These are phyloP conservation scores for Sonneratia caseolaris DNA, from an alignment of 345 rosid genomes.

Conservation along the genomic window DNA sequence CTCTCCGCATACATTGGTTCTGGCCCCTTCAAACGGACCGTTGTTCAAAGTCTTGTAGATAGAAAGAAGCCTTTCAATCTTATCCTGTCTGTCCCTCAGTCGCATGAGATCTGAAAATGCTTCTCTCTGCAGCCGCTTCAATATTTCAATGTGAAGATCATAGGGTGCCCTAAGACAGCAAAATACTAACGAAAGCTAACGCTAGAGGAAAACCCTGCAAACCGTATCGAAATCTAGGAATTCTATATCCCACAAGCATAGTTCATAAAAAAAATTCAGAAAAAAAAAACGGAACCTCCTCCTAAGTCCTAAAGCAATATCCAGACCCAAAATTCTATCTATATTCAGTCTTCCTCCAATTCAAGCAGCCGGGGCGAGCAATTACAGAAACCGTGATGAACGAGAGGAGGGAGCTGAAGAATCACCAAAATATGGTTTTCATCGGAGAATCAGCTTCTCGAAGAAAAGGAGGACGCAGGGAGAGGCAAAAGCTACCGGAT, in stretches of 20 bases:
- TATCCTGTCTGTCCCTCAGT: constrained; percentile 80
- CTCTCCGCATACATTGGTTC: constrained; percentile 58
- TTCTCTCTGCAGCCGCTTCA: constrained; percentile 85
- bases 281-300: background rate
- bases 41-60: constrained; percentile 37
- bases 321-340: background rate
- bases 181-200: background rate
- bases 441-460: no score
- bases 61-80: constrained; percentile 56
- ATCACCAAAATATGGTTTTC: no score
- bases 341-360: background rate
- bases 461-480: no score
- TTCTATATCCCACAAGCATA: background rate
- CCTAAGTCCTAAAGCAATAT: background rate
- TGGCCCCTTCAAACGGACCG: constrained; percentile 50
- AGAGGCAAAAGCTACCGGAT: constrained; percentile 38
- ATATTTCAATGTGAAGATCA: constrained; percentile 62
- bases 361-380: background rate
- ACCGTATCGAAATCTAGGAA: background rate
- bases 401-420: background rate
- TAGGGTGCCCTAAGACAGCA: background rate
- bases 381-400: background rate
- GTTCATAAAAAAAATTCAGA: background rate
- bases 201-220: background rate
- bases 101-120: constrained; percentile 63